phyloP scores from a whole-genome alignment of 148 eudicot genomes.

The Vaccinium macrocarpon region DNA sequence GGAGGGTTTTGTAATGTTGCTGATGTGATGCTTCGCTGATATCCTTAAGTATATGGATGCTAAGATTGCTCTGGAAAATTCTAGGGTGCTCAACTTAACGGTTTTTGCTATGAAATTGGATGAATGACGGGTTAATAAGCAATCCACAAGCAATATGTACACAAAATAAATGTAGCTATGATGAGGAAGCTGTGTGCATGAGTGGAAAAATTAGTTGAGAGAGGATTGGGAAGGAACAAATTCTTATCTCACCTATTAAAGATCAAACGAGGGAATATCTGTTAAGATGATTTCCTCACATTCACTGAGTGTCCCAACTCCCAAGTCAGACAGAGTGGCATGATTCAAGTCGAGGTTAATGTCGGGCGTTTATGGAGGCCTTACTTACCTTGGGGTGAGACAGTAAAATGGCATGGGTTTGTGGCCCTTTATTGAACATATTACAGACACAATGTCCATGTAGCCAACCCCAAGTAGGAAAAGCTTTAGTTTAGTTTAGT shows the following conservation, averaged over 20 bases:
- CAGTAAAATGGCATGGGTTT: neutral
- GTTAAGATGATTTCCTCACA: neutral
- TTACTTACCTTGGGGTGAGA: neutral
- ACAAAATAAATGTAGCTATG: neutral
- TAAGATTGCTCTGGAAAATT: neutral
- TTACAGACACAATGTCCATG: neutral
- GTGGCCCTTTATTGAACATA: neutral
- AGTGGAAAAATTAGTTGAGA: neutral
- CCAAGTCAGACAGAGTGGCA: neutral
- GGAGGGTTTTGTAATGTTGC: neutral
- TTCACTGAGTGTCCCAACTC: neutral
- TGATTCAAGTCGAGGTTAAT: neutral
- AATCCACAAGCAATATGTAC: neutral
- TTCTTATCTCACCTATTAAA: neutral
- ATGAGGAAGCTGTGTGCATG: neutral
- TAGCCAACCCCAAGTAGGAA: neutral
- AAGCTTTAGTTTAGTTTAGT: neutral
- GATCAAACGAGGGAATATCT: neutral
- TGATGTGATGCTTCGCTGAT: neutral
- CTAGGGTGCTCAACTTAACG: neutral
- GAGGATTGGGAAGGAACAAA: neutral
- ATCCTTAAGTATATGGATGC: neutral
- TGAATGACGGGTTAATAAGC: neutral
- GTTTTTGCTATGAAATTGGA: neutral
- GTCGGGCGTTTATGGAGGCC: neutral